These are phyloP conservation scores for Podaxis sp. DNA, from an alignment of 768 basidiomycete species.

Conservation along the genomic window DNA sequence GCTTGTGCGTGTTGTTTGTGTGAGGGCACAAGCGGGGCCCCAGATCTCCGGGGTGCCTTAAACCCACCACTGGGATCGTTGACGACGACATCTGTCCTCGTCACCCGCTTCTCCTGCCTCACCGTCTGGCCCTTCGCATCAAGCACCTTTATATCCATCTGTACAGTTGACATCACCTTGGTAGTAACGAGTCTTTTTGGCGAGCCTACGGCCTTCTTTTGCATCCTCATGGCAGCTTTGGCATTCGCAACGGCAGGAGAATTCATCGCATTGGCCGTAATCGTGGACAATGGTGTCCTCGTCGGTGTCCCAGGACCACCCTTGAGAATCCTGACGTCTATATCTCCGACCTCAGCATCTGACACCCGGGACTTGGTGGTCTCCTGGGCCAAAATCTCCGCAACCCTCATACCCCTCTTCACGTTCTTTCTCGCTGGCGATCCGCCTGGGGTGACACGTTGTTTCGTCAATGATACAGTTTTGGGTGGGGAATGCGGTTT, in stretches of 20 bases:
- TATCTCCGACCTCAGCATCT: not conserved
- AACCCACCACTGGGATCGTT: constrained; percentile 22
- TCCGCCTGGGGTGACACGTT: not conserved
- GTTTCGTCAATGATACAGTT: constrained; percentile 8
- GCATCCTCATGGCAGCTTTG: constrained; percentile 34
- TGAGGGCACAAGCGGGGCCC: not conserved
- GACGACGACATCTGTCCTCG: constrained; percentile 36
- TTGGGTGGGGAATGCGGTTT: constrained; percentile 7
- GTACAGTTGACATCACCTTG: constrained; percentile 36
- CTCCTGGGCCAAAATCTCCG: constrained; percentile 7
- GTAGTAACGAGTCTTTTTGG: constrained; percentile 19
- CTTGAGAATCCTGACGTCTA: not conserved
- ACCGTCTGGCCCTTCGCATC: constrained; percentile 57
- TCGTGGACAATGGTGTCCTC: constrained; percentile 1
- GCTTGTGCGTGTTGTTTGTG: not conserved
- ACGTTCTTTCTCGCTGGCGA: not conserved
- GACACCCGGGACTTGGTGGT: not conserved
- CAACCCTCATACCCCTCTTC: not conserved
- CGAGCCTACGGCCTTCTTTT: constrained; percentile 31
- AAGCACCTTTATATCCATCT: constrained; percentile 64
- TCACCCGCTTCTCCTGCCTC: constrained; percentile 57
- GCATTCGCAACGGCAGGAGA: constrained; percentile 31
- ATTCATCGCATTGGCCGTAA: constrained; percentile 12
- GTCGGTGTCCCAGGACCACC: not conserved
- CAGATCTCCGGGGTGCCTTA: not conserved